A percentile compares a stretch with the other conserved stretches of the same genome.
phyloP scores from a whole-genome alignment of 2,329 filamentous ascomycete genomes.

The Penicillium corylophilum region DNA sequence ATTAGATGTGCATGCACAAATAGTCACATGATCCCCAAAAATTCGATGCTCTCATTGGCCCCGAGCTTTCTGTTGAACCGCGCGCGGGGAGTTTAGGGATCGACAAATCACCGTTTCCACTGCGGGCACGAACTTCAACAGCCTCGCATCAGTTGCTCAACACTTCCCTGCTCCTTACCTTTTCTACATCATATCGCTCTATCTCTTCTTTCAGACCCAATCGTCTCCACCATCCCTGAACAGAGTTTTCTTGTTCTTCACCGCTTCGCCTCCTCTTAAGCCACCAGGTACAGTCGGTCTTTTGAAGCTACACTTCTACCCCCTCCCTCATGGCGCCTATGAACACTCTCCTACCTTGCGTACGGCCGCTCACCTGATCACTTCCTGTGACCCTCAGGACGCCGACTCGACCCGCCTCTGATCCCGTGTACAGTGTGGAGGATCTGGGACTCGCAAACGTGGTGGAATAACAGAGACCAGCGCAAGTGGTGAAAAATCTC shows the following conservation, averaged over 20 bases:
- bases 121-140: conserved; percentile 17
- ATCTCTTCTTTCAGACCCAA: background rate
- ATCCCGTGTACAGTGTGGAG: conserved; percentile 2
- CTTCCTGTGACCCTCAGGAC: conserved; percentile 19
- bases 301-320: background rate
- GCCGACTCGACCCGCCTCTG: background rate
- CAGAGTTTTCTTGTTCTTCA: background rate
- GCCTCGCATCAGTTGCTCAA: conserved; percentile 5
- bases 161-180: background rate
- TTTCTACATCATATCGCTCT: background rate
- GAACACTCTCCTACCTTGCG: conserved; percentile 11
- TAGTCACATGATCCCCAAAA: no score
- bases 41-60: no score
- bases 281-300: conserved; percentile 11
- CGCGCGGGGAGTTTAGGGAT: conserved; percentile 9
- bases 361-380: conserved; percentile 26
- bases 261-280: background rate
- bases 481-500: background rate
- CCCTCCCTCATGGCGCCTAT: conserved; percentile 17
- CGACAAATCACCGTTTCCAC: conserved; percentile 23
- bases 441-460: background rate
- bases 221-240: background rate
- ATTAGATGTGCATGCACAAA: no score
- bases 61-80: background rate
- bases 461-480: background rate